Percentiles rank a stretch among this genome's conserved stretches.
Evolutionary conservation across 2,329 filamentous ascomycete species (phyloP).

Genomic region (Colletotrichum nymphaeae): DNA sequence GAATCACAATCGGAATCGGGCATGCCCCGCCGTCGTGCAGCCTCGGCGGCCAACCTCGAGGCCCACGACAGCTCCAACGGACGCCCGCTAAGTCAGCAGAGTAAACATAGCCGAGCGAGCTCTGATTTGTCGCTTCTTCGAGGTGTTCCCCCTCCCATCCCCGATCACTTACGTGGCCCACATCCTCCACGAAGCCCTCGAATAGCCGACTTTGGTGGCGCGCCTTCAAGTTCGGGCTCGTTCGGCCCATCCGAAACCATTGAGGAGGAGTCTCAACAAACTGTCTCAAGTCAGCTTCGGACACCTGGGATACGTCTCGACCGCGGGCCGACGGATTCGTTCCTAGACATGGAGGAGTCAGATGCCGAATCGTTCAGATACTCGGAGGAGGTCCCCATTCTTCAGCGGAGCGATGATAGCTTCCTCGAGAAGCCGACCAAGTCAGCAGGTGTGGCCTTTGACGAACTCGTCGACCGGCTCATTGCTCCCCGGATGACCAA

Average conservation of each 20-base stretch:
- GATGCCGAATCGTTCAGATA: conserved; percentile 74
- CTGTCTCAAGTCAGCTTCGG: conserved; percentile 61
- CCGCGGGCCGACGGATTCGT: conserved; percentile 61
- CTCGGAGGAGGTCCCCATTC: conserved; percentile 74
- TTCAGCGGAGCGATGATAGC: conserved; percentile 74
- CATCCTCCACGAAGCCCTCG: conserved; percentile 51
- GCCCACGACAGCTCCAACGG: conserved; percentile 60
- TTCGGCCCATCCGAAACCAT: conserved; percentile 51
- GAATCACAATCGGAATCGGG: conserved; percentile 49
- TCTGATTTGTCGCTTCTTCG: conserved; percentile 75
- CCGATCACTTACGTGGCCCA: conserved; percentile 49
- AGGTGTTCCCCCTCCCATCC: conserved; percentile 61
- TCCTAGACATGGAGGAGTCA: conserved; percentile 77
- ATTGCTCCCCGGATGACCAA: conserved; percentile 85
- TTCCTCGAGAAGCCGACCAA: conserved; percentile 65
- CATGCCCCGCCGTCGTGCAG: conserved; percentile 64
- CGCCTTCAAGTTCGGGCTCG: conserved; percentile 43
- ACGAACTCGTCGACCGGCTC: conserved; percentile 88
- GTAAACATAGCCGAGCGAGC: conserved; percentile 76
- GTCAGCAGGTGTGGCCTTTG: conserved; percentile 66
- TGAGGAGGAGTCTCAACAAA: conserved; percentile 50
- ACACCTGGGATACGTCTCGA: conserved; percentile 65
- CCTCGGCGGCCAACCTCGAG: conserved; percentile 72
- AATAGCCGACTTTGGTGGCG: conserved; percentile 54
- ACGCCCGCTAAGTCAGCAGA: conserved; percentile 69